Evolutionary conservation across 106 monocot species (phyloP).

Genomic region (Cymbidium sinense): DNA sequence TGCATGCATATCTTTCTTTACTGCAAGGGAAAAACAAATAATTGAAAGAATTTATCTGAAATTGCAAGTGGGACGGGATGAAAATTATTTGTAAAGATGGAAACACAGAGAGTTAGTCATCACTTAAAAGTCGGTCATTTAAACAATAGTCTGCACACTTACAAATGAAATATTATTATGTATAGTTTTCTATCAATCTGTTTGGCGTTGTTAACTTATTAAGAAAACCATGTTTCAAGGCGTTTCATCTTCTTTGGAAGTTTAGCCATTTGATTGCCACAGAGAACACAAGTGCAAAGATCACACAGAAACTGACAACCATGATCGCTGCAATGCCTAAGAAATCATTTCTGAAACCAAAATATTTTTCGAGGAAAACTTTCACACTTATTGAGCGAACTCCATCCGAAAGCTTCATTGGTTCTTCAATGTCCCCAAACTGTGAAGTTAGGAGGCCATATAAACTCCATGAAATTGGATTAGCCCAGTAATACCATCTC

Average conservation of each 20-base stretch:
- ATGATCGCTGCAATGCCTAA: conserved; percentile 60
- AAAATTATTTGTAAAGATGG: not conserved
- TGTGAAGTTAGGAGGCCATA: conserved; percentile 94
- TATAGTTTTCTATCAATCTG: not conserved
- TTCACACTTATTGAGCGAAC: conserved; percentile 38
- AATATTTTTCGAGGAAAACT: conserved; percentile 57
- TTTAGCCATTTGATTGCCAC: conserved; percentile 73
- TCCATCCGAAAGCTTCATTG: conserved; percentile 66
- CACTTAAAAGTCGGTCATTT: not conserved
- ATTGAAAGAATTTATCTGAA: too few relatives aligned
- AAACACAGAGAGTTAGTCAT: not conserved
- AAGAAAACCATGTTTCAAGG: not conserved
- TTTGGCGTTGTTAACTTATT: not conserved
- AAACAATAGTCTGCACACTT: not conserved
- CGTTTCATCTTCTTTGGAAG: conserved; percentile 73
- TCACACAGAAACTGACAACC: conserved; percentile 64
- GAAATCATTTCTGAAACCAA: conserved; percentile 74
- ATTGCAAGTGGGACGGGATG: too few relatives aligned
- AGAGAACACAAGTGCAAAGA: conserved; percentile 89
- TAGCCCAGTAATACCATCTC: conserved; percentile 99
- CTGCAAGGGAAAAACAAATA: too few relatives aligned
- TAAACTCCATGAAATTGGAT: conserved; percentile 89
- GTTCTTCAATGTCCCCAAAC: conserved; percentile 61
- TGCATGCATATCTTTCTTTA: too few relatives aligned
- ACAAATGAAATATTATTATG: not conserved